Evolutionary conservation across 768 basidiomycete genomes (phyloP).

Genomic region (Lactarius evosmus): DNA sequence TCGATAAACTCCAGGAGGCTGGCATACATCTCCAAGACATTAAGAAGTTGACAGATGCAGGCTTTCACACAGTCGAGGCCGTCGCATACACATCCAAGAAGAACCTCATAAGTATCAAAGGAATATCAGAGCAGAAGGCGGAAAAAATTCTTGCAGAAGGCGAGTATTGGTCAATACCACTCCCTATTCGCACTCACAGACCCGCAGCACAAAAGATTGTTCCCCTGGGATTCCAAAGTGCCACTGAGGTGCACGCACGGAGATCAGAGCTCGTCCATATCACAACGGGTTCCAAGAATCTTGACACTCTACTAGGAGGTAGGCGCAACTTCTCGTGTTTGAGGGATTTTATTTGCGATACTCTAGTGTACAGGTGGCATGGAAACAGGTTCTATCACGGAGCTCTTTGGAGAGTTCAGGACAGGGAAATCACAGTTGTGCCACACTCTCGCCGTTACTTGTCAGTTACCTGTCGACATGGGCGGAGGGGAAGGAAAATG

Average conservation of each 20-base stretch:
- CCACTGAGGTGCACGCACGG: conserved; percentile 94
- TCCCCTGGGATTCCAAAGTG: conserved; percentile 96
- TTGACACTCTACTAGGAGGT: conserved; percentile 96
- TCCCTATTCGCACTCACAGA: conserved; percentile 7
- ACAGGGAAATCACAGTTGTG: conserved; percentile 98
- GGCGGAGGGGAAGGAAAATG: conserved; percentile 99
- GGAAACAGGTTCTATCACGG: conserved; percentile 97
- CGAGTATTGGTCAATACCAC: conserved; percentile 36
- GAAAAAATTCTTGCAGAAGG: conserved; percentile 95
- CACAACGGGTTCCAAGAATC: conserved; percentile 92
- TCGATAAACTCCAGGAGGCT: conserved; percentile 80
- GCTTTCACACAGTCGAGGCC: conserved; percentile 89
- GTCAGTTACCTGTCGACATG: conserved; percentile 95
- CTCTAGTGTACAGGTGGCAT: conserved; percentile 64
- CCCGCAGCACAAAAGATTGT: conserved; percentile 86
- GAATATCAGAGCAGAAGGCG: conserved; percentile 95
- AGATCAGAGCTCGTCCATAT: conserved; percentile 94
- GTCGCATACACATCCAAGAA: conserved; percentile 98
- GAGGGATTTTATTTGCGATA: not conserved
- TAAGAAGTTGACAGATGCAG: conserved; percentile 92
- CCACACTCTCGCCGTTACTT: conserved; percentile 96
- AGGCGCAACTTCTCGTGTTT: conserved; percentile 17
- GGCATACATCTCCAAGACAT: conserved; percentile 89
- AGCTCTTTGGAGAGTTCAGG: conserved; percentile 96
- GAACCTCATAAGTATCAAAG: conserved; percentile 83